These are phyloP conservation scores for Viola pubescens DNA, from an alignment of 441 rosid genomes.

Conservation along the genomic window DNA sequence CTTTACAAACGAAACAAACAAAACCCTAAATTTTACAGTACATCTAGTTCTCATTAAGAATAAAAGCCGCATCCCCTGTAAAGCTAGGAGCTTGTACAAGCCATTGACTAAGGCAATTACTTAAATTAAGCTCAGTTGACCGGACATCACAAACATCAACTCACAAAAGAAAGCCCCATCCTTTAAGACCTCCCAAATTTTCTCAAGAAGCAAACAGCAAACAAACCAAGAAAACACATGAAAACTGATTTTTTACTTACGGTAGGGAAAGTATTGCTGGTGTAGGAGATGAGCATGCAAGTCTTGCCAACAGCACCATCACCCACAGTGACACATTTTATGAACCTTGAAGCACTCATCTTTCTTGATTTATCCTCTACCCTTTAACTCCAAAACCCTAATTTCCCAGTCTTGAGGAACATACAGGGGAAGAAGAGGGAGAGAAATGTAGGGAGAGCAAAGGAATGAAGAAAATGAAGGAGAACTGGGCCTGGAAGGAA, in stretches of 20 bases:
- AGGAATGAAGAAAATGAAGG: not conserved
- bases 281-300: conserved; percentile 94
- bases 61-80: not conserved
- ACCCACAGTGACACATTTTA: conserved; percentile 91
- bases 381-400: conserved; percentile 19
- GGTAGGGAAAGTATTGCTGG: conserved; percentile 93
- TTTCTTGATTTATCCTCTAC: conserved; percentile 8
- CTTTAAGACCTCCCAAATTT: conserved; percentile 6
- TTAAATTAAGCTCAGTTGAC: not conserved
- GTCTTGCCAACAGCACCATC: conserved; percentile 99
- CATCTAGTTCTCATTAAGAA: not conserved
- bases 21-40: conserved; percentile 3
- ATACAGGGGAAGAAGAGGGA: conserved; percentile 4
- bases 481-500: not conserved
- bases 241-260: conserved; percentile 28
- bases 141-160: not conserved
- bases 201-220: conserved; percentile 11
- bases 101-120: not conserved
- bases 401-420: conserved; percentile 2
- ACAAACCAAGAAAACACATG: not conserved
- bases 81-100: not conserved
- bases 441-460: conserved; percentile 9
- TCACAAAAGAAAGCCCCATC: not conserved
- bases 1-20: not conserved
- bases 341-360: conserved; percentile 90